Conservation (phyloP, 768 basidiomycete genomes). For the Collybiopsis confluens region DNA sequence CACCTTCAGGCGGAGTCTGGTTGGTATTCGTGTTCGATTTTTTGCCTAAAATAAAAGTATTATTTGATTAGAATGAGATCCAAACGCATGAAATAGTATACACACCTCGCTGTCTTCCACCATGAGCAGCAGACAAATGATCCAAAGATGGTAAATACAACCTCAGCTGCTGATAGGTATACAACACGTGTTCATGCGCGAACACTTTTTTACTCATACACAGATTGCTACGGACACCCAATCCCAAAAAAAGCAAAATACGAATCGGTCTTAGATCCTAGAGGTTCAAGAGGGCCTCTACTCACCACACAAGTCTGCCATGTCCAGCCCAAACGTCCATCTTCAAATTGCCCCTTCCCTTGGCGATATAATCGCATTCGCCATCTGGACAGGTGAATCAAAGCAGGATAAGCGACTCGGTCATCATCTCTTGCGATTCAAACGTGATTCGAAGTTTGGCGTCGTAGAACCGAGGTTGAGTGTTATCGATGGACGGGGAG, state of each 20-base stretch:
- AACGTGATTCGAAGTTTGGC: conserved; percentile 75
- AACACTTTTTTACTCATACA: conserved; percentile 95
- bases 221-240: conserved; percentile 63
- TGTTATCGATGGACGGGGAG: conserved; percentile 22
- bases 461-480: conserved; percentile 48
- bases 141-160: conserved; percentile 75
- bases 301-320: conserved; percentile 77
- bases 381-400: conserved; percentile 91
- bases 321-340: conserved; percentile 77
- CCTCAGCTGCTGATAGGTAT: conserved; percentile 58
- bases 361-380: conserved; percentile 78
- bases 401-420: conserved; percentile 85
- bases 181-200: conserved; percentile 89
- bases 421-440: conserved; percentile 92
- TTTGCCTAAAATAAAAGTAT: background rate
- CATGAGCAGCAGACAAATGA: conserved; percentile 21
- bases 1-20: conserved; percentile 53
- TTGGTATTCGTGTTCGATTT: conserved; percentile 23
- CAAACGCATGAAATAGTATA: background rate
- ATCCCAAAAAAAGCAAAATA: too few relatives aligned
- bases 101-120: background rate
- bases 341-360: conserved; percentile 88
- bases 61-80: background rate
- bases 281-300: too few relatives aligned
- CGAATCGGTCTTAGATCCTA: background rate